Evolutionary conservation across 1,284 basidiomycete species (phyloP).

Genomic region (Puccinia coronata): DNA sequence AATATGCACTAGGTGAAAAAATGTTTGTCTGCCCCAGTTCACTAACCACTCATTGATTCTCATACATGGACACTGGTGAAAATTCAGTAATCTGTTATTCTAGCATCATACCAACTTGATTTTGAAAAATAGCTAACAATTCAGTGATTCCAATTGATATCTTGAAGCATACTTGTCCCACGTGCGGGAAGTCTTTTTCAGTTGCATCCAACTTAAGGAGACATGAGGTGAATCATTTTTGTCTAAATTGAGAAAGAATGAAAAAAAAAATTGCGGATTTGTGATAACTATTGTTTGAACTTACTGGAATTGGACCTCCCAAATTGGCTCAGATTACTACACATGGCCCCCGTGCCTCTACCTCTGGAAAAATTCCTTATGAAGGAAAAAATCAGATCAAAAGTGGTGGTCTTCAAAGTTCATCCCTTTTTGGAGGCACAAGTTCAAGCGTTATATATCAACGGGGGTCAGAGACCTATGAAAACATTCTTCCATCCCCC

Average conservation of each 20-base stretch:
- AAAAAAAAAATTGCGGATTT: neutral
- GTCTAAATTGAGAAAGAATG: neutral
- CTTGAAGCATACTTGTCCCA: slow-evolving; percentile 25
- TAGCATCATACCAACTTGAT: neutral
- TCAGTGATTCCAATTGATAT: neutral
- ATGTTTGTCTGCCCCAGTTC: slow-evolving; percentile 31
- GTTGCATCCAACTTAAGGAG: slow-evolving; percentile 41
- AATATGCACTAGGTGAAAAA: slow-evolving; percentile 30
- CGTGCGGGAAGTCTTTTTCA: slow-evolving; percentile 39
- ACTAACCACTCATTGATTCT: slow-evolving; percentile 36
- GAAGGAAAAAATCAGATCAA: neutral
- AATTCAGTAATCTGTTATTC: slow-evolving; percentile 20
- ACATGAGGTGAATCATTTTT: slow-evolving; percentile 36
- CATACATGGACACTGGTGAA: slow-evolving; percentile 40
- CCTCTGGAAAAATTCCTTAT: neutral
- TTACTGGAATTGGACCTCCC: neutral
- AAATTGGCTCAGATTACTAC: slow-evolving; percentile 6
- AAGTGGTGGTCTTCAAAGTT: slow-evolving; percentile 10
- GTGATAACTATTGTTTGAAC: neutral
- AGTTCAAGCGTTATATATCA: slow-evolving; percentile 35
- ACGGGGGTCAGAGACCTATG: slow-evolving; percentile 28
- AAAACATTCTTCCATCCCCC: slow-evolving; percentile 35
- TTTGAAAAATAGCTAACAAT: neutral
- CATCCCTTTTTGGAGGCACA: slow-evolving; percentile 27
- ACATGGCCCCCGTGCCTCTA: slow-evolving; percentile 9